These are phyloP conservation scores for Paulownia fortunei DNA, from an alignment of 257 asterid genomes.

Conservation along the genomic window DNA sequence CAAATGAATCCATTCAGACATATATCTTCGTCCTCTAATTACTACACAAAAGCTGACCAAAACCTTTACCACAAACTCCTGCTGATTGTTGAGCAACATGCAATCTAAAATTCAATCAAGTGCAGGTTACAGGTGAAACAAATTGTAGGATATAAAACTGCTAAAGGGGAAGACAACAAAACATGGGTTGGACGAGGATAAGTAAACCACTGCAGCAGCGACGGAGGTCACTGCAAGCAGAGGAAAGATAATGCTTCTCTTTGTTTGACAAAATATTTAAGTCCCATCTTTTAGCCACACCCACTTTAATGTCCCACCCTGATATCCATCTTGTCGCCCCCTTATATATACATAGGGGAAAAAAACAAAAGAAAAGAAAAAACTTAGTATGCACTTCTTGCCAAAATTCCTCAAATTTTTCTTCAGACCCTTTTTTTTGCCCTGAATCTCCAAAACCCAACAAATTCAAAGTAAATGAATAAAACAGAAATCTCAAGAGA, in stretches of 20 bases:
- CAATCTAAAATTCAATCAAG: slow-evolving; percentile 26
- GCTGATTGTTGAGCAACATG: slow-evolving; percentile 10
- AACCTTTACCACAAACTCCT: slow-evolving; percentile 21
- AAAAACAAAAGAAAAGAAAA: not conserved
- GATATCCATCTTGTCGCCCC: slow-evolving; percentile 6
- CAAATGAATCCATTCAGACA: slow-evolving; percentile 33
- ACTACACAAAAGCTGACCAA: slow-evolving; percentile 23
- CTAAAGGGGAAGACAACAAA: not conserved
- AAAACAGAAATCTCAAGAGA: slow-evolving; percentile 29
- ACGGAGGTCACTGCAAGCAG: not conserved
- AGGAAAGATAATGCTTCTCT: not conserved
- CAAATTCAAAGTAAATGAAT: slow-evolving; percentile 34
- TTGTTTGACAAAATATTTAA: not conserved
- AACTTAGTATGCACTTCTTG: slow-evolving; percentile 1
- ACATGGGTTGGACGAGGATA: not conserved
- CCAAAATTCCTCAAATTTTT: slow-evolving; percentile 19
- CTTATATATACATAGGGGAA: slow-evolving; percentile 26
- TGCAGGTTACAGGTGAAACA: not conserved
- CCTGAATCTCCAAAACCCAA: slow-evolving; percentile 20
- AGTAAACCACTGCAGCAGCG: not conserved
- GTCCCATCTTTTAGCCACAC: slow-evolving; percentile 17
- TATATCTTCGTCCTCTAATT: slow-evolving; percentile 12
- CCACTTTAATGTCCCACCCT: slow-evolving; percentile 16
- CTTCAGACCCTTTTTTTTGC: not conserved
- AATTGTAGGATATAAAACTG: not conserved